phyloP scores from a whole-genome alignment of 176 grass and related monocot genomes.

The Neostapfia colusana region DNA sequence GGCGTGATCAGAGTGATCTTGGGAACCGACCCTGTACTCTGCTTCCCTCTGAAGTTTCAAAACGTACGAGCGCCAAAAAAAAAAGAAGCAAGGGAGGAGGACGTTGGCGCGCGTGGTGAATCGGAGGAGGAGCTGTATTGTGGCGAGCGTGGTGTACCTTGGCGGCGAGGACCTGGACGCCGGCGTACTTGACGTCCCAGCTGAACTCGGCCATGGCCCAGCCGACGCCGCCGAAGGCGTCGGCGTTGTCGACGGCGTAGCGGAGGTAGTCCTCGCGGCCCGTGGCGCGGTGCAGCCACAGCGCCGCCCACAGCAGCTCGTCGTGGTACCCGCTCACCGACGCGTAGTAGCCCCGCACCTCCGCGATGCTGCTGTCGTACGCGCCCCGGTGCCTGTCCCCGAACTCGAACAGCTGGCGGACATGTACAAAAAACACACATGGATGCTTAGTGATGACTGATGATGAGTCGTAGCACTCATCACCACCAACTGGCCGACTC shows the following conservation, averaged over 20 bases:
- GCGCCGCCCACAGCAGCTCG: slow-evolving; percentile 96
- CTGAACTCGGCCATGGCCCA: slow-evolving; percentile 97
- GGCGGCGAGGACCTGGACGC: slow-evolving; percentile 72
- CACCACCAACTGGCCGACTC: too few species aligned
- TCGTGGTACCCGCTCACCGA: slow-evolving; percentile 92
- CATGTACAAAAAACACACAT: too few species aligned
- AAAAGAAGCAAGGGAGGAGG: too few species aligned
- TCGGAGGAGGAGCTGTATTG: not conserved
- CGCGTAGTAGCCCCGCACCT: slow-evolving; percentile 77
- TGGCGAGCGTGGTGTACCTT: slow-evolving; percentile 49
- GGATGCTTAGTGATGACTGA: too few species aligned
- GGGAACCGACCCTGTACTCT: too few species aligned
- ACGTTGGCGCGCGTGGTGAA: not conserved
- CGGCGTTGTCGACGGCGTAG: slow-evolving; percentile 64
- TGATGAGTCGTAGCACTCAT: too few species aligned
- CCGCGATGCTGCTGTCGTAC: slow-evolving; percentile 68
- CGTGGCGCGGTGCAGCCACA: slow-evolving; percentile 95
- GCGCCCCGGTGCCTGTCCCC: slow-evolving; percentile 59
- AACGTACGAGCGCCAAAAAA: too few species aligned
- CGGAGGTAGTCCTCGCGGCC: slow-evolving; percentile 53
- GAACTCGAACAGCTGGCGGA: slow-evolving; percentile 73
- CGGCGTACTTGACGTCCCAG: slow-evolving; percentile 97
- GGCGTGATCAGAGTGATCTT: too few species aligned
- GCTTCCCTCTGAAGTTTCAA: too few species aligned
- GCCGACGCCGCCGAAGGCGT: slow-evolving; percentile 54